Evolutionary conservation across 192 early-diverging fungal genomes (phyloP).

Genomic region (Martensiomyces pterosporus): DNA sequence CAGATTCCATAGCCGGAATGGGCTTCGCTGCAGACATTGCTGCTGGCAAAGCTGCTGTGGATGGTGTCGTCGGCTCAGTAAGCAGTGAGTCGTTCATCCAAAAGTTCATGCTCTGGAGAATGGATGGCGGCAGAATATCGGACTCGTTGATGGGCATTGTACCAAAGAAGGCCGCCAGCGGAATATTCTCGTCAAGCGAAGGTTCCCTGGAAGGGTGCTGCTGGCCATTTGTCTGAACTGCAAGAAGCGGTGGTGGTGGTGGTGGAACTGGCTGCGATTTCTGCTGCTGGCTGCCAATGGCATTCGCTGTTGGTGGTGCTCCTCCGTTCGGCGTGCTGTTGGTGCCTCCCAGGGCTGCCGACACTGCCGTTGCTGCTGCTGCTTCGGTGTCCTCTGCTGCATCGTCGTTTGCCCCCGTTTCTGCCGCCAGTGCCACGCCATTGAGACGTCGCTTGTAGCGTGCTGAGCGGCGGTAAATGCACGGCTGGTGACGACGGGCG

Average conservation of each 20-base stretch:
- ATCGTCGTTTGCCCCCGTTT: not conserved
- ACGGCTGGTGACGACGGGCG: constrained; percentile 47
- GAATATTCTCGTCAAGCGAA: constrained; percentile 31
- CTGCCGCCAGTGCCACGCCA: not conserved
- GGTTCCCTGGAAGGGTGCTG: constrained; percentile 7
- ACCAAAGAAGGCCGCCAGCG: constrained; percentile 38
- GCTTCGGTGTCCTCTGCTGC: not conserved
- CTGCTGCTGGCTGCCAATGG: too few relatives aligned
- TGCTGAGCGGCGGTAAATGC: constrained; percentile 47
- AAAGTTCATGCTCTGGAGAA: constrained; percentile 49
- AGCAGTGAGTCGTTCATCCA: constrained; percentile 51
- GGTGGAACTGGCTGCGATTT: too few relatives aligned
- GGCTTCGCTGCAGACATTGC: constrained; percentile 1
- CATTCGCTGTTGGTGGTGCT: too few relatives aligned
- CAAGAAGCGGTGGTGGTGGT: too few relatives aligned
- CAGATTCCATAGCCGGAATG: constrained; percentile 2
- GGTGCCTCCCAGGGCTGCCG: not conserved
- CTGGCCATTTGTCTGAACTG: not conserved
- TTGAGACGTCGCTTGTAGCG: constrained; percentile 47
- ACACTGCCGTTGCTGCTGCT: not conserved
- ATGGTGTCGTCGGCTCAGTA: constrained; percentile 11
- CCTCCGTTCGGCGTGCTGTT: too few relatives aligned
- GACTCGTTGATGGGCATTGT: constrained; percentile 43
- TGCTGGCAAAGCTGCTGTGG: constrained; percentile 4
- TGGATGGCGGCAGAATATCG: constrained; percentile 44